Conservation (phyloP, 139 green algal genomes). For the Volvox reticuliferus region DNA sequence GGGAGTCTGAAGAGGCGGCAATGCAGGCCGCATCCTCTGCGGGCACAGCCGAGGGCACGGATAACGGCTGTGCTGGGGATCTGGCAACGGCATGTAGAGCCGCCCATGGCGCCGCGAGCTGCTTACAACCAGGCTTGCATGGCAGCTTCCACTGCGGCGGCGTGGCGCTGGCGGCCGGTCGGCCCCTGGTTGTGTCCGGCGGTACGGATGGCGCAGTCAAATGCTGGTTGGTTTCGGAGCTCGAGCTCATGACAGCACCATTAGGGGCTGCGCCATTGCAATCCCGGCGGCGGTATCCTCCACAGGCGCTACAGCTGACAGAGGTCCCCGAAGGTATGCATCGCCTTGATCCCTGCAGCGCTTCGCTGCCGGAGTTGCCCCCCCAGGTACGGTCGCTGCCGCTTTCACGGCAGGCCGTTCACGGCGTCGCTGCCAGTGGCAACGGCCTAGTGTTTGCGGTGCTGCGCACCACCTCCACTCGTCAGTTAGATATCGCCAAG, state of each 20-base stretch:
- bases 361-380: background rate
- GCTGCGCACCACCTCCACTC: background rate
- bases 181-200: slow-evolving; percentile 15
- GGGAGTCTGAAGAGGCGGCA: background rate
- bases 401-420: background rate
- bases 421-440: slow-evolving; percentile 21
- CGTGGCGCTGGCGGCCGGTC: slow-evolving; percentile 14
- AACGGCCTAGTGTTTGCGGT: slow-evolving; percentile 27
- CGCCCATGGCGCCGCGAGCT: slow-evolving; percentile 14
- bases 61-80: background rate
- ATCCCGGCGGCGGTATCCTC: background rate
- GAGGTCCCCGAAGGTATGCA: slow-evolving; percentile 3
- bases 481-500: background rate
- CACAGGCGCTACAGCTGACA: background rate
- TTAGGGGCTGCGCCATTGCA: background rate
- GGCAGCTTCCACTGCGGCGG: slow-evolving; percentile 6
- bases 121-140: slow-evolving; percentile 4
- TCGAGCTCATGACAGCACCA: background rate
- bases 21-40: background rate
- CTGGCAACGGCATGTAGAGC: background rate
- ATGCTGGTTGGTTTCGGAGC: slow-evolving; percentile 1
- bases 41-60: background rate
- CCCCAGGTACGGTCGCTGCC: background rate
- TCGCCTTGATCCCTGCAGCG: slow-evolving; percentile 33
- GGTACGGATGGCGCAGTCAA: slow-evolving; percentile 1